Percentiles rank a stretch among this genome's conserved stretches.
phyloP scores from a whole-genome alignment of 345 rosid genomes.

The Lagerstroemia speciosa region DNA sequence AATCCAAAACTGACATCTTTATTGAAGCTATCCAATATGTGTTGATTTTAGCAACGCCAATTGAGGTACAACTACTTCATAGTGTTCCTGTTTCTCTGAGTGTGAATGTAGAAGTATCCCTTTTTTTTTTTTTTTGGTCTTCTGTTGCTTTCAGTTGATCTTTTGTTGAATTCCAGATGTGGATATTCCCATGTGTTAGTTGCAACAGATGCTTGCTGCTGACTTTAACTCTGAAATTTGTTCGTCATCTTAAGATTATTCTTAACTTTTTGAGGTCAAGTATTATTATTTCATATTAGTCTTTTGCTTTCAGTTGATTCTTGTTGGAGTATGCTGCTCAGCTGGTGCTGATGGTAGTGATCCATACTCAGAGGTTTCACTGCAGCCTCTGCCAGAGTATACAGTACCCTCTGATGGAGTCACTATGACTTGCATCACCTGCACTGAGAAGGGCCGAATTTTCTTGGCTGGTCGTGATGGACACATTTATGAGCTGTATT shows the following conservation, averaged over 20 bases:
- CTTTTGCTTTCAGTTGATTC: slow-evolving; percentile 58
- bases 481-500: slow-evolving; percentile 75
- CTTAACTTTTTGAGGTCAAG: slow-evolving; percentile 1
- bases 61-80: slow-evolving; percentile 42
- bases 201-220: background rate
- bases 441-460: slow-evolving; percentile 80
- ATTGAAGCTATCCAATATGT: slow-evolving; percentile 91
- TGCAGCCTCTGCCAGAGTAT: slow-evolving; percentile 89
- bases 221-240: background rate
- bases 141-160: background rate
- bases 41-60: slow-evolving; percentile 83
- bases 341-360: slow-evolving; percentile 73
- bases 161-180: background rate
- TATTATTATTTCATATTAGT: slow-evolving; percentile 13
- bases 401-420: slow-evolving; percentile 84
- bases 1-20: slow-evolving; percentile 77
- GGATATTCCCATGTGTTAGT: background rate
- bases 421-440: slow-evolving; percentile 78
- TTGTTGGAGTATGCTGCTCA: slow-evolving; percentile 92
- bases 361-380: slow-evolving; percentile 86
- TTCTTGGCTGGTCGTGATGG: slow-evolving; percentile 94
- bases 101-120: background rate
- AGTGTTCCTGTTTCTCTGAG: too few species aligned
- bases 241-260: background rate
- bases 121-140: background rate